Conservation (phyloP, 176 grass and related monocot species). For the Neostapfia colusana region DNA sequence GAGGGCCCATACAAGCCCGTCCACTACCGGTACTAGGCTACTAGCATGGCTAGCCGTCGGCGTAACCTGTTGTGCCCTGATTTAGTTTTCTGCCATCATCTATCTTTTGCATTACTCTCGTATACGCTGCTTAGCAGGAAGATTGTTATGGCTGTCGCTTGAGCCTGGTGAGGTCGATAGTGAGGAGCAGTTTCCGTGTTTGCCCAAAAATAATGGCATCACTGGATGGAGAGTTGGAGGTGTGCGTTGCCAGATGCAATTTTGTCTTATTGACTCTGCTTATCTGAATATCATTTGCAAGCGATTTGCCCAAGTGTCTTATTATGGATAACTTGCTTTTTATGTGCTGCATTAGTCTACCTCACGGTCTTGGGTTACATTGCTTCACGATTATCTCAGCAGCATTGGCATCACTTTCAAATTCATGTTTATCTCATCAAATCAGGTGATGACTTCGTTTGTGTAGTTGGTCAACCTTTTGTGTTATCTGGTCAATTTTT, state of each 20-base stretch:
- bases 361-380: too few species aligned
- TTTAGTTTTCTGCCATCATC: conserved; percentile 10
- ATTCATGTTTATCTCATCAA: too few species aligned
- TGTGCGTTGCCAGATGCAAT: conserved; percentile 28
- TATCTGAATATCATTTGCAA: conserved; percentile 46
- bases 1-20: conserved; percentile 88
- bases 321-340: conserved; percentile 11
- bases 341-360: too few species aligned
- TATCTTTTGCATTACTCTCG: conserved; percentile 26
- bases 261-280: conserved; percentile 28
- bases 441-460: too few species aligned
- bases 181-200: conserved; percentile 16
- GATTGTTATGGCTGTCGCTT: conserved; percentile 31
- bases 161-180: conserved; percentile 13
- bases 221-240: conserved; percentile 5
- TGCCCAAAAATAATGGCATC: conserved; percentile 38
- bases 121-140: not conserved
- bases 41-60: conserved; percentile 21
- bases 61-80: not conserved
- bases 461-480: too few species aligned
- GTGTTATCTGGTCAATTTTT: too few species aligned
- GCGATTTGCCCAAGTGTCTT: not conserved
- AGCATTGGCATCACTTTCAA: too few species aligned
- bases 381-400: too few species aligned
- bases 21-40: conserved; percentile 73